These are phyloP conservation scores for Aulographum hederae DNA, from an alignment of 2,329 filamentous ascomycete genomes.

Conservation along the genomic window DNA sequence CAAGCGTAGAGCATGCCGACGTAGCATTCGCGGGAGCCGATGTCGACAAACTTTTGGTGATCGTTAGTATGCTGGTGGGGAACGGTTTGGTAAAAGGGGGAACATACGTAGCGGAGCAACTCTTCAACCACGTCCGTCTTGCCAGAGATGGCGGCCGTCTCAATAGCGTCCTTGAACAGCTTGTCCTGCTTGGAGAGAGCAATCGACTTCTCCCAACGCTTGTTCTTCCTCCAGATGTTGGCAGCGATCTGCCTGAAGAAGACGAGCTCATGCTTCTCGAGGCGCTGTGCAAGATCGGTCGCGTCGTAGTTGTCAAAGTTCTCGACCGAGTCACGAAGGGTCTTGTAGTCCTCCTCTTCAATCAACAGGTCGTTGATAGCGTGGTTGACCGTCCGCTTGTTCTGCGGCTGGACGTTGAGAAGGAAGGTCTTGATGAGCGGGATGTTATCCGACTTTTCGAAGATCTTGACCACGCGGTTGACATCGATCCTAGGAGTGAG, in stretches of 20 bases:
- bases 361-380: slow-evolving; percentile 96
- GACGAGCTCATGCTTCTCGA: slow-evolving; percentile 94
- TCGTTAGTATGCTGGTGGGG: too few relatives aligned
- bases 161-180: slow-evolving; percentile 97
- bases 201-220: slow-evolving; percentile 99
- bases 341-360: slow-evolving; percentile 99
- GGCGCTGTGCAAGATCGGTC: slow-evolving; percentile 71
- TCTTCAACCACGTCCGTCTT: slow-evolving; percentile 92
- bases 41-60: slow-evolving; percentile 99
- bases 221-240: slow-evolving; percentile 98
- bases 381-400: slow-evolving; percentile 96
- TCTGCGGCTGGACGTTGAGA: slow-evolving; percentile 86
- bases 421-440: slow-evolving; percentile 98
- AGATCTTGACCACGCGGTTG: slow-evolving; percentile 98
- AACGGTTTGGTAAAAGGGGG: slow-evolving; percentile 1
- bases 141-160: slow-evolving; percentile 81
- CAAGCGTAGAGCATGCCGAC: slow-evolving; percentile 99
- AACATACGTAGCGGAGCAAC: slow-evolving; percentile 85
- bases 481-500: slow-evolving; percentile 91
- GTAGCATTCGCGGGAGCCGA: slow-evolving; percentile 96
- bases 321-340: slow-evolving; percentile 87
- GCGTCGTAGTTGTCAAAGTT: slow-evolving; percentile 99
- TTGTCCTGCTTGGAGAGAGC: slow-evolving; percentile 97
- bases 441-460: slow-evolving; percentile 95
- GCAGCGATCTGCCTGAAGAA: slow-evolving; percentile 99